Conservation (phyloP, 805 yeast species). For the Candida caryicola region DNA sequence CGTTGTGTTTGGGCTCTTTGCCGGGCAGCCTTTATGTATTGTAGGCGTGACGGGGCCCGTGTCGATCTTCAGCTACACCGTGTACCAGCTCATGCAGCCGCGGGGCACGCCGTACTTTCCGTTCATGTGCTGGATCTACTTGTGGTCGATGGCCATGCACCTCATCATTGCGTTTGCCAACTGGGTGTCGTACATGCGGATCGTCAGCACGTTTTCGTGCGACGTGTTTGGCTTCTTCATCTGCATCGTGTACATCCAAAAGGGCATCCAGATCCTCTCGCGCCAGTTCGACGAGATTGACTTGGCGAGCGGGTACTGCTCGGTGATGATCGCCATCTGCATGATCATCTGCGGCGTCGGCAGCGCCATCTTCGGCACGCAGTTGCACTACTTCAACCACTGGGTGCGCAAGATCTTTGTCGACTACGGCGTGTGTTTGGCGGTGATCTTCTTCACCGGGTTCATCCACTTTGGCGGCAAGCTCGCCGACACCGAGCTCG, state of each 20-base stretch:
- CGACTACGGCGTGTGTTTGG: constrained; percentile 83
- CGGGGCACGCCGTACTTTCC: constrained; percentile 65
- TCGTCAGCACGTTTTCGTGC: constrained; percentile 79
- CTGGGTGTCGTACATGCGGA: constrained; percentile 61
- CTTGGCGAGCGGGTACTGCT: constrained; percentile 60
- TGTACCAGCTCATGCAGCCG: constrained; percentile 65
- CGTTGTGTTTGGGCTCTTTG: constrained; percentile 75
- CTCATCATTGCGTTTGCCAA: constrained; percentile 67
- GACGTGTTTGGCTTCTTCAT: constrained; percentile 93
- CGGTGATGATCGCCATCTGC: constrained; percentile 68
- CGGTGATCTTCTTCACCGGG: constrained; percentile 88
- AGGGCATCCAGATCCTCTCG: constrained; percentile 79
- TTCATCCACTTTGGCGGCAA: constrained; percentile 89
- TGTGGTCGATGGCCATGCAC: constrained; percentile 89
- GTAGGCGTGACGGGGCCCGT: constrained; percentile 98
- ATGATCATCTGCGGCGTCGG: constrained; percentile 77
- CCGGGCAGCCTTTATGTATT: constrained; percentile 90
- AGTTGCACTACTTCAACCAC: constrained; percentile 60
- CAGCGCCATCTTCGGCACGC: constrained; percentile 53
- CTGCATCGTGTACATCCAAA: constrained; percentile 81
- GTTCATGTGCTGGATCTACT: constrained; percentile 92
- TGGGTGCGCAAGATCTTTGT: constrained; percentile 64
- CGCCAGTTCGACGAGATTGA: constrained; percentile 57
- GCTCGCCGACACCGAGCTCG: constrained; percentile 54
- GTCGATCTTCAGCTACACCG: constrained; percentile 87